Evolutionary conservation across 257 asterid species (phyloP), one percentile per base, ranked within the genome.

Genomic region (Salvia rosmarinus): DNA sequence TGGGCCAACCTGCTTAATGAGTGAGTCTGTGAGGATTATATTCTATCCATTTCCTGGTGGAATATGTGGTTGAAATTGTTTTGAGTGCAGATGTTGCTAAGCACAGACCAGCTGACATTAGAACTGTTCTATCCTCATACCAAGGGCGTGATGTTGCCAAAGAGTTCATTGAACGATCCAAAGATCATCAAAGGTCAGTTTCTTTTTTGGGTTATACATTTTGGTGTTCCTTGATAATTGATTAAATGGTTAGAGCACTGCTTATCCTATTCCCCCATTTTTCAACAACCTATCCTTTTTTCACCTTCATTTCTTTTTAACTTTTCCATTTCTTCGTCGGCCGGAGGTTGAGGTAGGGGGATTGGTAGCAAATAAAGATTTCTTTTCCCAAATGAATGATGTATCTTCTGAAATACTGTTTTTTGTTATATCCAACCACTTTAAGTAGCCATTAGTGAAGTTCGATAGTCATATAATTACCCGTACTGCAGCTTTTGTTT

Each of bases 131-230:
- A 82, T 82, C 96, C 68, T 94, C 96, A 35, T 94, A 90, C 72
- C 82, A 89, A 79, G 99, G 96, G n/a, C 83, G 74, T 68, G 97
- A 94, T 81, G 83, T 94, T 68, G 77, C 95, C 13, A 85, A 91
- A 76, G 98, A 94, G 89, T 90, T 94, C 84, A 85, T 87, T 68
- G 87, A 89, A 72, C 85, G 98, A 67, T 86, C 97, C 25, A 88
- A 91, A 79, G 95, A 91, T 66, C 83, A 86, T 72, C 88, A 83
- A 69, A 89, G 91, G 98, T 90, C 9, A 21, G 23, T 43, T 21
- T 42, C 1, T 6, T 12, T 14, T 21, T 16, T 23, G 32, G 16
- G 39, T 12, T 12, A 4, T 2, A 13, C 28, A n/a, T 8, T 34
- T 32, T 7, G 23, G 25, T 16, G 12, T 39, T 9, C 11, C 51